phyloP scores from a whole-genome alignment of 768 basidiomycete species.

The Boletus fagicola region DNA sequence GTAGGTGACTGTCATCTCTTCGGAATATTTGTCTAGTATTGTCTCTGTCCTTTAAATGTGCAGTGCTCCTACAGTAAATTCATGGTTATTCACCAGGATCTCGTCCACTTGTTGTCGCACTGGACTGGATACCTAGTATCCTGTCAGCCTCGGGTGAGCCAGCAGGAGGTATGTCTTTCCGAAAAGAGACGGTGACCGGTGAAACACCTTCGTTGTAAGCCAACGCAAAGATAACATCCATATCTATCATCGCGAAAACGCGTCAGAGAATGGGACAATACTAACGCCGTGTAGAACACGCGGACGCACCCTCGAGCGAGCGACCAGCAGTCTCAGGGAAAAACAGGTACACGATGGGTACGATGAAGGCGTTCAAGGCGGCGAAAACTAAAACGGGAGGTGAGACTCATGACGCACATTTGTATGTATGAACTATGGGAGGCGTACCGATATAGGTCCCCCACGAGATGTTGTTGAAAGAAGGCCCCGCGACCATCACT shows the following conservation, averaged over 20 bases:
- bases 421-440: not conserved
- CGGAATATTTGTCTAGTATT: not conserved
- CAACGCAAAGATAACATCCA: conserved; percentile 49
- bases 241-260: conserved; percentile 26
- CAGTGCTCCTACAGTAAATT: not conserved
- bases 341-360: conserved; percentile 49
- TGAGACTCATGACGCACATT: not conserved
- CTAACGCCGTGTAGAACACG: not conserved
- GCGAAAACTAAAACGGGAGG: conserved; percentile 44
- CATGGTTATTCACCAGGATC: conserved; percentile 1
- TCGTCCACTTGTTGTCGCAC: not conserved
- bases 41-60: not conserved
- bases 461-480: conserved; percentile 58
- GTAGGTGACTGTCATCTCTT: not conserved
- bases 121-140: conserved; percentile 37
- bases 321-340: conserved; percentile 62
- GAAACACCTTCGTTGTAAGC: conserved; percentile 45
- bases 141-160: conserved; percentile 45
- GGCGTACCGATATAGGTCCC: conserved; percentile 31
- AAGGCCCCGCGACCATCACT: conserved; percentile 60
- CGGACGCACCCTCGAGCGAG: conserved; percentile 47
- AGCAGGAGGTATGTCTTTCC: conserved; percentile 44
- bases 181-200: conserved; percentile 44
- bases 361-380: conserved; percentile 37
- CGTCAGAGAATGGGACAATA: not conserved